Conservation (phyloP, 176 grass and related monocot genomes). For the Avena eriantha region DNA sequence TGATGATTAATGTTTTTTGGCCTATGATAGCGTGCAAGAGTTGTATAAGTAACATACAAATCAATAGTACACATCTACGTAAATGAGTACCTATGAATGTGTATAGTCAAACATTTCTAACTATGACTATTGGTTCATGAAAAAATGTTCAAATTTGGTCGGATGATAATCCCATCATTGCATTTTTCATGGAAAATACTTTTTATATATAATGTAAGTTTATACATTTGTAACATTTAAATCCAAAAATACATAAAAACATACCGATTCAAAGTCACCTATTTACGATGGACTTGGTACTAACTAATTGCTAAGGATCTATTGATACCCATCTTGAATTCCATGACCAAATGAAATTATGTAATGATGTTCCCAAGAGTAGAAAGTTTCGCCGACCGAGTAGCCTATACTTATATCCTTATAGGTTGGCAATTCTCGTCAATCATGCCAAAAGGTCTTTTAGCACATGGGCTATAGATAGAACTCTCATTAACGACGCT, state of each 20-base stretch:
- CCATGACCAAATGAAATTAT: constrained; percentile 18
- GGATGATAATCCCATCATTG: neutral
- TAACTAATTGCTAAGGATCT: neutral
- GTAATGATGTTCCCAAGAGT: constrained; percentile 43
- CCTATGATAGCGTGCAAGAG: too few species aligned
- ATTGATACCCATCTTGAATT: neutral
- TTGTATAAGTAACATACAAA: too few species aligned
- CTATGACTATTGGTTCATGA: neutral
- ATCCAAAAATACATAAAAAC: neutral
- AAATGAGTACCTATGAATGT: too few species aligned
- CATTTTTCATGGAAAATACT: neutral
- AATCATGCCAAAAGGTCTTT: constrained; percentile 49
- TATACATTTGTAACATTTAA: neutral
- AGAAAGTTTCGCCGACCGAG: constrained; percentile 23
- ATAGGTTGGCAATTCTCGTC: constrained; percentile 53
- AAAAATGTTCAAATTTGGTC: neutral
- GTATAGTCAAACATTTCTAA: neutral
- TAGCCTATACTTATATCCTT: constrained; percentile 41
- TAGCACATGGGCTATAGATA: constrained; percentile 18
- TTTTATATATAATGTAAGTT: neutral
- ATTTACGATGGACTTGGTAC: neutral
- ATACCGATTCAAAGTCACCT: neutral
- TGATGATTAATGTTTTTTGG: too few species aligned
- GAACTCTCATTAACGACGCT: constrained; percentile 28
- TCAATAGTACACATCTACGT: too few species aligned